Evolutionary conservation across 345 rosid genomes (phyloP).

Genomic region (Fremontodendron californicum): DNA sequence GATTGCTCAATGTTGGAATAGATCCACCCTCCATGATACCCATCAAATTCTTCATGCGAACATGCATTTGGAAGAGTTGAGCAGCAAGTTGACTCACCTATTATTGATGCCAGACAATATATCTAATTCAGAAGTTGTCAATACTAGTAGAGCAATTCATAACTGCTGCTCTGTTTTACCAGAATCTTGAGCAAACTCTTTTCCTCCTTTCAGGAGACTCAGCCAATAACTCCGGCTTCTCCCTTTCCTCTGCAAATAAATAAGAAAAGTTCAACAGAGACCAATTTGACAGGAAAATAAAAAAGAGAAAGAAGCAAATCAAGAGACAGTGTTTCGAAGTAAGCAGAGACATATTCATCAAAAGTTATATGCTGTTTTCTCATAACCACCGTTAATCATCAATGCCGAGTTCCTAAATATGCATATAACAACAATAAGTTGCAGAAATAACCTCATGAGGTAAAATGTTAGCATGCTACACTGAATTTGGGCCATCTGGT

Average conservation of each 20-base stretch:
- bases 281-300: background rate
- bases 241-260: slow-evolving; percentile 26
- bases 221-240: slow-evolving; percentile 85
- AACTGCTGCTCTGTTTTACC: slow-evolving; percentile 93
- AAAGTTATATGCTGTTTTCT: background rate
- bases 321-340: background rate
- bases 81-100: slow-evolving; percentile 96
- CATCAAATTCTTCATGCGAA: slow-evolving; percentile 93
- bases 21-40: slow-evolving; percentile 93
- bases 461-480: background rate
- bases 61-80: slow-evolving; percentile 95
- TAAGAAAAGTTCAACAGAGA: background rate
- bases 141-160: slow-evolving; percentile 11
- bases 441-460: background rate
- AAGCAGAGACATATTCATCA: background rate
- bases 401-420: background rate
- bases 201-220: slow-evolving; percentile 79
- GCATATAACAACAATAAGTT: background rate
- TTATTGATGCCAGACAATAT: slow-evolving; percentile 19
- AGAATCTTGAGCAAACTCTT: slow-evolving; percentile 74
- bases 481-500: too few relatives aligned
- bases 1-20: slow-evolving; percentile 81
- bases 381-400: background rate
- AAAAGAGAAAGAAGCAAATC: background rate
- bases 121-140: background rate